phyloP scores from a whole-genome alignment of 2,329 filamentous ascomycete species.

The Aspergillus pseudotamarii region DNA sequence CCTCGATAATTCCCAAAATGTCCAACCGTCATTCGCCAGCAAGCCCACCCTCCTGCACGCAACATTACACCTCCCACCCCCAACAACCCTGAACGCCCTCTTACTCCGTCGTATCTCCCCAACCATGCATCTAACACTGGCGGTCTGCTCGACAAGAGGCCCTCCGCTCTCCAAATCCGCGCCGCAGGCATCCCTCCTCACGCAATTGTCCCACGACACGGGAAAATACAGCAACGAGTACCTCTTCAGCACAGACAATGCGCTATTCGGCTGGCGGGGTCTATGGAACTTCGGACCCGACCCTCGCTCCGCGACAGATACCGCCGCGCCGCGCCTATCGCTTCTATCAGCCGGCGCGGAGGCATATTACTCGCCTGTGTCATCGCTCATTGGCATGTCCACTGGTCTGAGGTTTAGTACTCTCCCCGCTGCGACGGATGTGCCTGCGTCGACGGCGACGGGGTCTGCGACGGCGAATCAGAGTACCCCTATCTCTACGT shows the following conservation, averaged over 20 bases:
- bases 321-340: conserved; percentile 65
- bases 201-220: conserved; percentile 66
- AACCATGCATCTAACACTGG: conserved; percentile 76
- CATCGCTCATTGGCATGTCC: conserved; percentile 90
- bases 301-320: conserved; percentile 27
- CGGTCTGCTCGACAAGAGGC: conserved; percentile 49
- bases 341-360: conserved; percentile 90
- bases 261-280: conserved; percentile 81
- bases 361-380: conserved; percentile 91
- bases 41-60: conserved; percentile 51
- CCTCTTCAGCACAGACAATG: conserved; percentile 88
- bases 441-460: conserved; percentile 17
- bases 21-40: conserved; percentile 8
- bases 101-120: conserved; percentile 78
- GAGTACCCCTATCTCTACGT: conserved; percentile 62
- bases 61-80: conserved; percentile 59
- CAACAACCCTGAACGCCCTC: conserved; percentile 82
- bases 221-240: conserved; percentile 89
- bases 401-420: conserved; percentile 89
- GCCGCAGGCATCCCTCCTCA: conserved; percentile 49
- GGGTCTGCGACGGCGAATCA: conserved; percentile 22
- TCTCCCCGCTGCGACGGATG: conserved; percentile 59
- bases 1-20: conserved; percentile 19
- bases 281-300: conserved; percentile 93
- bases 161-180: conserved; percentile 46